Conservation (phyloP, 768 basidiomycete species). For the Tephrocybe sp. region DNA sequence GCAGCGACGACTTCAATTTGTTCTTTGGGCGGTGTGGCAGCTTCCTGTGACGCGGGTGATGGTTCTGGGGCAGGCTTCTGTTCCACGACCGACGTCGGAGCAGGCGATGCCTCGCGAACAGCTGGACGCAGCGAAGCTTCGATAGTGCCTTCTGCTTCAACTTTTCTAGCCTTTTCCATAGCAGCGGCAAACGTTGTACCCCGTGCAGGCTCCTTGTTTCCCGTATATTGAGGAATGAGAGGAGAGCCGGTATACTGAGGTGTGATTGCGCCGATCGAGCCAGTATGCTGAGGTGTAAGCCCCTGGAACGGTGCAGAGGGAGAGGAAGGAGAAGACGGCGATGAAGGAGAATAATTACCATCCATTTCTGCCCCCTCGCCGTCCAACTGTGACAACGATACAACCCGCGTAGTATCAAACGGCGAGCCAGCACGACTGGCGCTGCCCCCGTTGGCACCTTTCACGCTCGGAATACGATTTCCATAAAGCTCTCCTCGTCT, state of each 20-base stretch:
- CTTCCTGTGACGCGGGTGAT: neutral
- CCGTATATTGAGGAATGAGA: constrained; percentile 13
- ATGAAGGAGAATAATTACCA: constrained; percentile 21
- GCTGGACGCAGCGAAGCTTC: constrained; percentile 13
- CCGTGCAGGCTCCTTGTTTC: constrained; percentile 19
- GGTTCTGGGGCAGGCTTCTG: neutral
- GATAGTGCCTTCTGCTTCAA: constrained; percentile 33
- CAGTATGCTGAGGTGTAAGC: constrained; percentile 12
- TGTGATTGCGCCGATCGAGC: constrained; percentile 1
- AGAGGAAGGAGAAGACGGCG: constrained; percentile 29
- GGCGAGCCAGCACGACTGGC: constrained; percentile 26
- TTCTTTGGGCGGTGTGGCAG: neutral
- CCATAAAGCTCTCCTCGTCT: constrained; percentile 71
- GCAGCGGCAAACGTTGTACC: constrained; percentile 38
- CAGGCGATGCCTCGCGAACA: constrained; percentile 15
- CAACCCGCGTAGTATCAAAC: constrained; percentile 21
- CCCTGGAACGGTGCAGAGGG: constrained; percentile 22
- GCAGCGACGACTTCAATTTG: neutral
- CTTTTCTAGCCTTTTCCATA: constrained; percentile 39
- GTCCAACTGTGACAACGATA: constrained; percentile 27
- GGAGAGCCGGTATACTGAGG: constrained; percentile 7
- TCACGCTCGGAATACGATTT: constrained; percentile 57
- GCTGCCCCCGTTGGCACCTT: constrained; percentile 28
- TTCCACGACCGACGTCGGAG: neutral
- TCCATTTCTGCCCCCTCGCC: constrained; percentile 17